Base-by-base conservation (phyloP, 192 early-diverging fungal species). In the Chytriomyces sp. region DNA sequence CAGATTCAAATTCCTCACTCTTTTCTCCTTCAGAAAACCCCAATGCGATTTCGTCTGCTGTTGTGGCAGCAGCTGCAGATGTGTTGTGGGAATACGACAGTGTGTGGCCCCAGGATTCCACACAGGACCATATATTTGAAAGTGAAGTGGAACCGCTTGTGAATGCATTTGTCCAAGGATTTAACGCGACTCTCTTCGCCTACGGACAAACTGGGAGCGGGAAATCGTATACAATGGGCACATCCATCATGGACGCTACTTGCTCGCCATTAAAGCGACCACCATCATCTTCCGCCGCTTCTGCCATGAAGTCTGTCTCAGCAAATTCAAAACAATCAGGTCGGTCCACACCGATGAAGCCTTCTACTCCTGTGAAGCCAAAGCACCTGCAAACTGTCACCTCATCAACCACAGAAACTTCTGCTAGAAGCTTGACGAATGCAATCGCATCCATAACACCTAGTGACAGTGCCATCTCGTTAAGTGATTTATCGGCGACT, bases 201-300 rank as follows among this genome's bases (percentile, higher is more conserved):
- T 88, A 88, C 92, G 92, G 93, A 10, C 93, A 98, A 83, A 96
- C 95, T 10, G 95, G 93, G 12, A 91, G 90, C 3, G 96, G 96
- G 58, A 98, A 98, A 79, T 97, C 96, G 12, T 92, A 90, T 74
- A 98, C 94, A 6, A 98, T 98, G 96, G 94, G 94, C 40, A 94
- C 95, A 12, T 88, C 83, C 19, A 44, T 77, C 14, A 75, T 8
- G 4, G 32, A 73, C 39, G 32, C 25, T 56, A 30, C 59, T 8
- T n/a, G n/a, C n/a, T n/a, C n/a, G n/a, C n/a, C n/a, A n/a, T n/a
- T n/a, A n/a, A n/a, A n/a, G n/a, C n/a, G n/a, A n/a, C n/a, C n/a
- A n/a, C 59, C 34, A 2, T n/a, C 32, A 37, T 7, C 14, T n/a
- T 28, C 59, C 25, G 33, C 59, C 2, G 14, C 34, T 32, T 37